Base-by-base conservation (phyloP, 2,329 filamentous ascomycete genomes). In the Pestalotiopsis sp. region DNA sequence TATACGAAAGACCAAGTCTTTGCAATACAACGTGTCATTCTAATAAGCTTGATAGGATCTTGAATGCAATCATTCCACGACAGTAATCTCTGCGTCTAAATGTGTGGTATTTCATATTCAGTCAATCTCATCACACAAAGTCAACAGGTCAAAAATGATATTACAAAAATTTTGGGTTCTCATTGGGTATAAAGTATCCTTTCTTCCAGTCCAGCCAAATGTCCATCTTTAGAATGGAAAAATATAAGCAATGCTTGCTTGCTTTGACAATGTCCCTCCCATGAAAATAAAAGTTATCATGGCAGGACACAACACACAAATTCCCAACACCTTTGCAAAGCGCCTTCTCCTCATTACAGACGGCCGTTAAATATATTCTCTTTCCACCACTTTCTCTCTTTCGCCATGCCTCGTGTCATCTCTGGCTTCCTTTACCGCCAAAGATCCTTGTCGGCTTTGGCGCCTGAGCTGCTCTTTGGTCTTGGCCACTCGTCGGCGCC, bases 401-500 rank as follows among this genome's bases (percentile, higher is more conserved):
- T 52, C 20, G 6, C 17, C 45, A 52, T 52, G 2, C 20, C 45
- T 20, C 45, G 17, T n/a, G 17, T 23, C 45, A 11, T 23, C 17
- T 9, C 31, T 36, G 45, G 7, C 41, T 49, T 49, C 31, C 31
- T 59, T 61, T 45, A 70, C 74, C 82, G 78, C 83, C 83, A 85
- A 11, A 85, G 75, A 69, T 85, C 83, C 67, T 78, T 77, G 63
- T 78, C 78, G 38, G 81, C 80, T 70, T 78, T 80, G 58, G 78
- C 77, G 1, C 83, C 81, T 4, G 80, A 76, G 63, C 84, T 85
- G 73, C 84, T 86, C 66, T 72, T 75, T 14, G 82, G 83, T 67
- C 82, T 74, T 25, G 81, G 82, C 81, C 83, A 85, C 65, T 80
- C 77, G 59, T 83, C 81, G n/a, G 77, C 74, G 71, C 72, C 59